Percentiles rank a stretch among this genome's conserved stretches.
These are phyloP conservation scores for Fonsecaea erecta DNA, from an alignment of 2,329 filamentous ascomycete genomes.

Conservation along the genomic window DNA sequence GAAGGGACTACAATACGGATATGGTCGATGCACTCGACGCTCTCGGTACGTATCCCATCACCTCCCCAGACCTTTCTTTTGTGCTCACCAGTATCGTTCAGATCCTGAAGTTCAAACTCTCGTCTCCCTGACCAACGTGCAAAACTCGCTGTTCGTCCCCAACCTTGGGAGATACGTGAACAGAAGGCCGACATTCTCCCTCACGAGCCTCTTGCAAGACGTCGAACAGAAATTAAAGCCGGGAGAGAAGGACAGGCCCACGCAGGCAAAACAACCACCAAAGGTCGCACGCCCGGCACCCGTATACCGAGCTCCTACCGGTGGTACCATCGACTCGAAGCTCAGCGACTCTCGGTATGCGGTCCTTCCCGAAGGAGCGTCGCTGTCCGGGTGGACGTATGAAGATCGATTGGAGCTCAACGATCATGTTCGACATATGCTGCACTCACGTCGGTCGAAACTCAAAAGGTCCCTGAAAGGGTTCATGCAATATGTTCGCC, in stretches of 20 bases:
- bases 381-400: slow-evolving; percentile 13
- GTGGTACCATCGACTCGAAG: slow-evolving; percentile 10
- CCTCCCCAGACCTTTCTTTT: not conserved
- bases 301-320: slow-evolving; percentile 12
- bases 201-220: slow-evolving; percentile 13
- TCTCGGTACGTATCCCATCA: slow-evolving; percentile 3
- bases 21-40: slow-evolving; percentile 16
- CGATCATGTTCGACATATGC: slow-evolving; percentile 16
- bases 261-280: not conserved
- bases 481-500: slow-evolving; percentile 16
- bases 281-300: slow-evolving; percentile 12
- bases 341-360: slow-evolving; percentile 18
- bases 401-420: slow-evolving; percentile 16
- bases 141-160: slow-evolving; percentile 16
- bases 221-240: slow-evolving; percentile 16
- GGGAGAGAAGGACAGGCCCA: slow-evolving; percentile 7
- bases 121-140: slow-evolving; percentile 14
- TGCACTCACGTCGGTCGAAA: slow-evolving; percentile 17
- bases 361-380: slow-evolving; percentile 13
- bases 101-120: slow-evolving; percentile 14
- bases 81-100: slow-evolving; percentile 10
- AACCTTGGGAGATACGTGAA: slow-evolving; percentile 14
- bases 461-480: slow-evolving; percentile 17
- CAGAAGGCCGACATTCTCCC: slow-evolving; percentile 13
- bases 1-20: slow-evolving; percentile 11